These are phyloP conservation scores for Platanthera zijinensis DNA, from an alignment of 106 monocot species.

Conservation along the genomic window DNA sequence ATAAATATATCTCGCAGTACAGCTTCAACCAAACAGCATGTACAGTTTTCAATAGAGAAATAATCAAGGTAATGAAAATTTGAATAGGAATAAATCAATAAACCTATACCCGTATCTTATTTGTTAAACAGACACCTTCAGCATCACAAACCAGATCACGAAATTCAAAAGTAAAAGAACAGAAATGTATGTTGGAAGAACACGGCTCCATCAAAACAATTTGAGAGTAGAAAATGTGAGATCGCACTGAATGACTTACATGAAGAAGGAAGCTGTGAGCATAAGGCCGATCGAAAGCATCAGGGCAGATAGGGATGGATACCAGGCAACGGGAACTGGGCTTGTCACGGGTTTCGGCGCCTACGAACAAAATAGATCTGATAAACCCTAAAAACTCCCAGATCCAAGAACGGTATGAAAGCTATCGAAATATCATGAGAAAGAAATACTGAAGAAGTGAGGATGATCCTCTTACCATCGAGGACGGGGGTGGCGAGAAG, in stretches of 20 bases:
- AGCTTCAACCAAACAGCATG: too few species aligned
- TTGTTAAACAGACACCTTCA: background rate
- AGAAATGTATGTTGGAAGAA: background rate
- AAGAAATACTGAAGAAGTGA: background rate
- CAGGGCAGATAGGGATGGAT: constrained; percentile 44
- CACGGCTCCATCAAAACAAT: background rate
- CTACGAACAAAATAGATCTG: constrained; percentile 10
- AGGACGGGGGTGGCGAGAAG: background rate
- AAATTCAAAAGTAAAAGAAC: background rate
- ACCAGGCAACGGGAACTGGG: constrained; percentile 51
- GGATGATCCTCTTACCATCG: background rate
- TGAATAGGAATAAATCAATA: background rate
- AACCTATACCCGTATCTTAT: background rate
- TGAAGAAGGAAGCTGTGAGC: constrained; percentile 67
- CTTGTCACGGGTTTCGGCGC: constrained; percentile 48
- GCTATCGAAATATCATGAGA: background rate
- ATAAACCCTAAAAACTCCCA: constrained; percentile 2
- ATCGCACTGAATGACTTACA: constrained; percentile 25
- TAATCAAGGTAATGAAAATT: background rate
- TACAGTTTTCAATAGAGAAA: too few species aligned
- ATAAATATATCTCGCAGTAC: too few species aligned
- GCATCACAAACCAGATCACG: background rate
- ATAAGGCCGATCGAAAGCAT: constrained; percentile 48
- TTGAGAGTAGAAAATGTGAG: background rate
- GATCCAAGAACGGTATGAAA: background rate